phyloP scores from a whole-genome alignment of 2,329 filamentous ascomycete genomes.

The Diaporthe helianthi region DNA sequence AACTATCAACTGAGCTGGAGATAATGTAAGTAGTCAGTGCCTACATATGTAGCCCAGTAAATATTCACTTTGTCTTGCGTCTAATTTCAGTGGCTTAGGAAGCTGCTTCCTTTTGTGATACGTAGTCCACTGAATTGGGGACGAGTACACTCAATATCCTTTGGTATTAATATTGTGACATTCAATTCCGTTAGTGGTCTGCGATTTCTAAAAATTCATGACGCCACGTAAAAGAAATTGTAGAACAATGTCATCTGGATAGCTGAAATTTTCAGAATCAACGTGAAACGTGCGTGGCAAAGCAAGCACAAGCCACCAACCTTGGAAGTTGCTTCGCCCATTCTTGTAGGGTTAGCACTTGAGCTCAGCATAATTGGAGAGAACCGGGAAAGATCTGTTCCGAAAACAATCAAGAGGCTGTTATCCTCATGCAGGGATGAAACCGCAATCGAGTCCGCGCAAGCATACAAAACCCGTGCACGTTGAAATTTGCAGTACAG shows the following conservation, averaged over 20 bases:
- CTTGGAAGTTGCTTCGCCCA: not conserved
- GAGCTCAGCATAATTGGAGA: not conserved
- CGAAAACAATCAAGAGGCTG: not conserved
- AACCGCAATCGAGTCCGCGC: not conserved
- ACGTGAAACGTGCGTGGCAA: not conserved
- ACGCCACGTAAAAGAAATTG: not conserved
- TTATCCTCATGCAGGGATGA: not conserved
- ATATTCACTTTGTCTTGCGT: fast-evolving
- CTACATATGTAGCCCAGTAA: fast-evolving
- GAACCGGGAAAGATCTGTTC: not conserved
- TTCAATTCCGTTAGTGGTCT: not conserved
- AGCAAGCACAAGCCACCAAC: not conserved
- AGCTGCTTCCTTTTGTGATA: not conserved
- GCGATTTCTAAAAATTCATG: fast-evolving
- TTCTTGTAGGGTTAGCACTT: not conserved
- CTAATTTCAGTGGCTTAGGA: not conserved
- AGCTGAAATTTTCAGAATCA: not conserved
- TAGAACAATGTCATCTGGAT: not conserved
- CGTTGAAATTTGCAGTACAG: too few relatives aligned
- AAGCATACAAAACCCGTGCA: too few relatives aligned
- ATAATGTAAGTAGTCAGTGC: not conserved
- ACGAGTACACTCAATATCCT: not conserved
- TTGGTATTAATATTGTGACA: not conserved
- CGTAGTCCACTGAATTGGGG: not conserved
- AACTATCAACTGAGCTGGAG: not conserved